Percentiles rank a stretch among this genome's conserved stretches.
Evolutionary conservation across 495 filamentous ascomycete genomes (phyloP).

Genomic region (Penicillium lividum): DNA sequence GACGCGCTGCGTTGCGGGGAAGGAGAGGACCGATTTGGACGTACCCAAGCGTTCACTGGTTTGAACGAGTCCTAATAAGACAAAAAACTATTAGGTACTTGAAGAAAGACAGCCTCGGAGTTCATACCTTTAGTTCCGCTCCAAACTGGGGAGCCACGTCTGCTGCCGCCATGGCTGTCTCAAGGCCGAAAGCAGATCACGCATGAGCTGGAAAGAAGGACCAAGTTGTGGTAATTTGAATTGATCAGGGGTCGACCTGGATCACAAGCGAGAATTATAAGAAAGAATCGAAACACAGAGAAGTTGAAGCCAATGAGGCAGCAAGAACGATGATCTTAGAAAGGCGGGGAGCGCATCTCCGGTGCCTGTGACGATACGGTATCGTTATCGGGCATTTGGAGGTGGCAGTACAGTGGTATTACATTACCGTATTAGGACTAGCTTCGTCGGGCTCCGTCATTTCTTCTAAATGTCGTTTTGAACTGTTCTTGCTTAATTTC

Average conservation of each 20-base stretch:
- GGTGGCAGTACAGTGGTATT: conserved; percentile 10
- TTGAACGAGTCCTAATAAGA: conserved; percentile 83
- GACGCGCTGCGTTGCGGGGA: conserved; percentile 22
- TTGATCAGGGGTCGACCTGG: background rate
- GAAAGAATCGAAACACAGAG: background rate
- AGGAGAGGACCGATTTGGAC: conserved; percentile 19
- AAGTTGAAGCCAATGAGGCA: conserved; percentile 13
- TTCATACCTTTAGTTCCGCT: conserved; percentile 79
- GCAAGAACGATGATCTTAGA: conserved; percentile 24
- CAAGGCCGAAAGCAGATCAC: conserved; percentile 20
- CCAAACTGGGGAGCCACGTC: conserved; percentile 80
- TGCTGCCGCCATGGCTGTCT: conserved; percentile 66
- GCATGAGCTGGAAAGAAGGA: conserved; percentile 19
- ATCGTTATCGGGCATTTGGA: conserved; percentile 6
- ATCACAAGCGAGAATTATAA: background rate
- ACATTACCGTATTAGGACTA: conserved; percentile 14
- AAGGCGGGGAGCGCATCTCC: conserved; percentile 37
- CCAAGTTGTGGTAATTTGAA: background rate
- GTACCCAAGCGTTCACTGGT: conserved; percentile 86
- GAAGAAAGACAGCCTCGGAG: background rate
- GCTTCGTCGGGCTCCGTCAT: conserved; percentile 13
- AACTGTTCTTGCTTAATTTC: background rate
- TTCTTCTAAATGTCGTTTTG: background rate
- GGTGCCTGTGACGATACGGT: conserved; percentile 38
- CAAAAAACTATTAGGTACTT: conserved; percentile 3